Evolutionary conservation across 768 basidiomycete species (phyloP).

Genomic region (Serendipita sp.): DNA sequence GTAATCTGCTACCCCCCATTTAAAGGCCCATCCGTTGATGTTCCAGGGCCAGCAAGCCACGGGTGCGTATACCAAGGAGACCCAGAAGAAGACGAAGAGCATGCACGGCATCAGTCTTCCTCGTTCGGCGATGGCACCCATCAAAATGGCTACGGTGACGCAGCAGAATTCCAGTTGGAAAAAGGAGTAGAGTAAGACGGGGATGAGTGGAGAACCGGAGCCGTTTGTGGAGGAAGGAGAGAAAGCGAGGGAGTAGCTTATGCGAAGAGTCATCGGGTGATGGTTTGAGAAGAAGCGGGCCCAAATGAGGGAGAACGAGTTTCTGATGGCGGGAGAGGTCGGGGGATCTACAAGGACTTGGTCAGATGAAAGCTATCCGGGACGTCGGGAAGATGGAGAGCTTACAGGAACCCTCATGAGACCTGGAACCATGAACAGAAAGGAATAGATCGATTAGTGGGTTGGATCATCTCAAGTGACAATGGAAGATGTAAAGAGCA

Average conservation of each 20-base stretch:
- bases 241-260: constrained; percentile 60
- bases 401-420: constrained; percentile 23
- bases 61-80: constrained; percentile 76
- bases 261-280: constrained; percentile 72
- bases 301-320: constrained; percentile 60
- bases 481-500: constrained; percentile 24
- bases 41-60: constrained; percentile 80
- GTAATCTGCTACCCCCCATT: constrained; percentile 75
- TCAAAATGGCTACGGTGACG: constrained; percentile 59
- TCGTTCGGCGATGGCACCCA: too few relatives aligned
- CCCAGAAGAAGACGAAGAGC: constrained; percentile 70
- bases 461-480: not conserved
- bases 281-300: constrained; percentile 57
- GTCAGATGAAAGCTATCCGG: not conserved
- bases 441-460: not conserved
- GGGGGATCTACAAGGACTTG: not conserved
- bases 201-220: constrained; percentile 63
- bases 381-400: constrained; percentile 9
- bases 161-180: constrained; percentile 81
- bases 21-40: constrained; percentile 66
- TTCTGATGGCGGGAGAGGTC: constrained; percentile 49
- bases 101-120: too few relatives aligned
- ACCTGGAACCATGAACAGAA: constrained; percentile 58
- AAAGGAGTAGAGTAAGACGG: constrained; percentile 67
- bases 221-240: constrained; percentile 59